Evolutionary conservation across 768 basidiomycete genomes (phyloP).

Genomic region (Boletus reticulatus): DNA sequence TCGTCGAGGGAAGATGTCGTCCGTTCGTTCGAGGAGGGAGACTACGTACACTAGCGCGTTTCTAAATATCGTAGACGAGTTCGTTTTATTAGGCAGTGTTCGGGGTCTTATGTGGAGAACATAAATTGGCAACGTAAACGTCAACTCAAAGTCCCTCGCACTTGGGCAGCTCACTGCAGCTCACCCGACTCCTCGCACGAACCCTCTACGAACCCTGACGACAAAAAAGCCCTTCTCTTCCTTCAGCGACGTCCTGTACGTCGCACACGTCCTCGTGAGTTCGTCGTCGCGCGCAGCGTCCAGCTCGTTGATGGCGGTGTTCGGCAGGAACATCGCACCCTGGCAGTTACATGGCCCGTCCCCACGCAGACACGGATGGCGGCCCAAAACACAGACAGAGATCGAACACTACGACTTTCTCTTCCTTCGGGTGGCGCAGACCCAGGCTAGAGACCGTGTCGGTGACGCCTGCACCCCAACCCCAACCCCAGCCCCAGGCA

Average conservation of each 20-base stretch:
- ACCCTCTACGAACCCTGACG: slow-evolving; percentile 20
- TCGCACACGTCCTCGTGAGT: slow-evolving; percentile 12
- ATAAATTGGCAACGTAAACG: slow-evolving; percentile 23
- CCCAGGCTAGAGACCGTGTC: slow-evolving; percentile 30
- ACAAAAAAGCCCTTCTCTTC: background rate
- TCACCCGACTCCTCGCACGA: slow-evolving; percentile 3
- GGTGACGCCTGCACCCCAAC: slow-evolving; percentile 20
- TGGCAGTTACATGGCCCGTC: slow-evolving; percentile 28
- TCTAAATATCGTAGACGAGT: background rate
- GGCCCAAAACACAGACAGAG: slow-evolving; percentile 35
- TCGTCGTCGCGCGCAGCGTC: background rate
- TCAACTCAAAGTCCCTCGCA: slow-evolving; percentile 1
- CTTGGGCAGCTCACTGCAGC: background rate
- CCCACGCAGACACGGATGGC: slow-evolving; percentile 32
- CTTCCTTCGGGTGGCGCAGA: slow-evolving; percentile 41
- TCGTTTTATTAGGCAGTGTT: slow-evolving; percentile 16
- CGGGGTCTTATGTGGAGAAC: slow-evolving; percentile 15
- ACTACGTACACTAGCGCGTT: background rate
- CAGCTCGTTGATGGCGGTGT: slow-evolving; percentile 3
- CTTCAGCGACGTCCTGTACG: slow-evolving; percentile 10
- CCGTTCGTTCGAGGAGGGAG: slow-evolving; percentile 16
- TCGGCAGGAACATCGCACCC: slow-evolving; percentile 12
- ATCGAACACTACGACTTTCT: slow-evolving; percentile 43
- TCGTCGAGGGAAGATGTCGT: slow-evolving; percentile 19
- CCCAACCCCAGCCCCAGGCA: slow-evolving; percentile 28